phyloP scores from a whole-genome alignment of 352 stramenopile species.

The Salisapilia sapeloensis region DNA sequence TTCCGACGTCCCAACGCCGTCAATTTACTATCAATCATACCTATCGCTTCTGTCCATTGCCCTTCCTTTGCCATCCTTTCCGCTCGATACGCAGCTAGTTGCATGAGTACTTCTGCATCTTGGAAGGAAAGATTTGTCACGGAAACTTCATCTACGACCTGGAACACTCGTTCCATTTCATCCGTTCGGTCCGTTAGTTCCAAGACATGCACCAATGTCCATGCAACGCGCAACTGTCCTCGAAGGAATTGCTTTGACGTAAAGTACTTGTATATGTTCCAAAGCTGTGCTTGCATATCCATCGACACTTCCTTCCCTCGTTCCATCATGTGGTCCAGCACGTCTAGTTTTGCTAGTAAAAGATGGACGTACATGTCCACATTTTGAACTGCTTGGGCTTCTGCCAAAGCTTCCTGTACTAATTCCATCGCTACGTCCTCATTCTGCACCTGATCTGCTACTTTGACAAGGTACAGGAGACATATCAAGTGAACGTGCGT shows the following conservation, averaged over 20 bases:
- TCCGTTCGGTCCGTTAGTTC: slow-evolving; percentile 1
- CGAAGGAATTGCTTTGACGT: slow-evolving; percentile 18
- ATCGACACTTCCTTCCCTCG: slow-evolving; percentile 3
- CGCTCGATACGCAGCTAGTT: no score
- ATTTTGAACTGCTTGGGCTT: slow-evolving; percentile 9
- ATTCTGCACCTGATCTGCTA: slow-evolving; percentile 14
- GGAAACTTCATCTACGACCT: slow-evolving; percentile 16
- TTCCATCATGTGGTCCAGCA: slow-evolving; percentile 14
- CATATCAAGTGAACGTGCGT: slow-evolving; percentile 20
- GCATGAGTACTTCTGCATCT: slow-evolving; percentile 12
- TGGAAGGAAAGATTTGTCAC: slow-evolving; percentile 11
- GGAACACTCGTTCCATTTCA: slow-evolving; percentile 13
- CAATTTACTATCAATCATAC: no score
- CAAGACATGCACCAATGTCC: slow-evolving; percentile 12
- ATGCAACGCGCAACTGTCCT: slow-evolving; percentile 19
- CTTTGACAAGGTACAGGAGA: slow-evolving; percentile 32
- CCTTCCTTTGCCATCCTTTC: no score
- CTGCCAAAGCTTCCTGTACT: slow-evolving; percentile 8
- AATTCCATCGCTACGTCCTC: slow-evolving; percentile 7
- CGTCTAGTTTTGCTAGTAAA: slow-evolving; percentile 21
- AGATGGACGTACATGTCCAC: slow-evolving; percentile 23
- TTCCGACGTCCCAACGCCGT: no score
- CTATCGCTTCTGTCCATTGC: no score
- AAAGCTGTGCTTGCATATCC: slow-evolving; percentile 12
- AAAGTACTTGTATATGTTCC: slow-evolving; percentile 26